Evolutionary conservation across 2,329 filamentous ascomycete species (phyloP).

Genomic region (Parasarocladium wereldwijsianum): DNA sequence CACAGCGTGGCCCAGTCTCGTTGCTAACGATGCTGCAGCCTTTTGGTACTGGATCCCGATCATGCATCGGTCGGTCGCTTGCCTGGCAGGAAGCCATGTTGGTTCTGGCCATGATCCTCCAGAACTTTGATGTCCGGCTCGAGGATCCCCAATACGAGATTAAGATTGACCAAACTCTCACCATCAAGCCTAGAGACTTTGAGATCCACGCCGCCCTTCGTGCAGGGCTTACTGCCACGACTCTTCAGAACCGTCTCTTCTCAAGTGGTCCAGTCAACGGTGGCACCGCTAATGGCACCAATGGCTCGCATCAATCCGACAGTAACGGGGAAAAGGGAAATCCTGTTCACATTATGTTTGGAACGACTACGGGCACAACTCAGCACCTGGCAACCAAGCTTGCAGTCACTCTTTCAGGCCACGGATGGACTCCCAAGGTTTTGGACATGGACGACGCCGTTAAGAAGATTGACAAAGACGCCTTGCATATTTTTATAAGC

Average conservation of each 20-base stretch:
- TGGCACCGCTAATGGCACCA: too few species aligned
- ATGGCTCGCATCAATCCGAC: too few species aligned
- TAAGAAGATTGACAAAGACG: background rate
- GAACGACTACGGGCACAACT: too few species aligned
- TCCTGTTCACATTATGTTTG: too few species aligned
- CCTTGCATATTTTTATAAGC: slow-evolving; percentile 43
- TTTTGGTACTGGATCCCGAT: slow-evolving; percentile 58
- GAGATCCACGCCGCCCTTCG: slow-evolving; percentile 40
- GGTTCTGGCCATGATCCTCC: slow-evolving; percentile 46
- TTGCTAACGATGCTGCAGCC: slow-evolving; percentile 54
- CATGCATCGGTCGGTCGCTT: slow-evolving; percentile 59
- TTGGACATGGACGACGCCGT: slow-evolving; percentile 6
- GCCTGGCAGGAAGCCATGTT: slow-evolving; percentile 60
- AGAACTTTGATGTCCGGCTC: slow-evolving; percentile 44
- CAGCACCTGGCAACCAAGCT: slow-evolving; percentile 8
- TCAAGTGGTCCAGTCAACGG: too few species aligned
- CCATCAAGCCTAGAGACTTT: slow-evolving; percentile 45
- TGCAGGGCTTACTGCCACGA: slow-evolving; percentile 20
- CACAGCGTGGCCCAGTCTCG: slow-evolving; percentile 17
- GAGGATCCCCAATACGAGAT: slow-evolving; percentile 36
- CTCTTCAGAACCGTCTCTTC: slow-evolving; percentile 23
- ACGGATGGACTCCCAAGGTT: background rate
- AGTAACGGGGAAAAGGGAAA: too few species aligned
- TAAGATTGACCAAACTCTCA: slow-evolving; percentile 36
- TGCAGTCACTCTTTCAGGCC: background rate